Percentiles rank a stretch among this genome's conserved stretches.
phyloP scores from a whole-genome alignment of 1,284 basidiomycete genomes.

The Dichomitus squalens region DNA sequence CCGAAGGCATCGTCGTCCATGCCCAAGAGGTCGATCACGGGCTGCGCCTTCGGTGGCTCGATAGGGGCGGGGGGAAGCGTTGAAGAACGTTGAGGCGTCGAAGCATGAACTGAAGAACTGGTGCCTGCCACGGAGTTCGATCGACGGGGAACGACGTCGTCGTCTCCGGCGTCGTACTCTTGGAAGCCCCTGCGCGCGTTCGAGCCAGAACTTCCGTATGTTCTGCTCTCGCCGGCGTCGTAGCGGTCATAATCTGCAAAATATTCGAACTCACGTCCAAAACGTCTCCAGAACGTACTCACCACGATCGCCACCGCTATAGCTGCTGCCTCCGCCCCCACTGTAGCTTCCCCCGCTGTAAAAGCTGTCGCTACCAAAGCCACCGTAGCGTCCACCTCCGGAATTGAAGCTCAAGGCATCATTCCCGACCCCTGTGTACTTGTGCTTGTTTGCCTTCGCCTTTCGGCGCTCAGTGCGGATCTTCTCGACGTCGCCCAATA shows the following conservation, averaged over 20 bases:
- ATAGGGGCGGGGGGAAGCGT: slow-evolving; percentile 48
- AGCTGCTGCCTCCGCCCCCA: slow-evolving; percentile 35
- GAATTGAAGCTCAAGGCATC: slow-evolving; percentile 69
- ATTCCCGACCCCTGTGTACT: slow-evolving; percentile 88
- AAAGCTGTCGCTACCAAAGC: slow-evolving; percentile 76
- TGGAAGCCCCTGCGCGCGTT: slow-evolving; percentile 67
- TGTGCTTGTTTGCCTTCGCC: slow-evolving; percentile 91
- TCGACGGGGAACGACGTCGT: slow-evolving; percentile 61
- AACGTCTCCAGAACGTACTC: background rate
- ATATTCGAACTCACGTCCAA: slow-evolving; percentile 8
- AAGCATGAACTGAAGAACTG: slow-evolving; percentile 21
- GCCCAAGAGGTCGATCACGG: slow-evolving; percentile 45
- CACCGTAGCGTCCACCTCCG: slow-evolving; percentile 72
- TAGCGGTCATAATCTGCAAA: slow-evolving; percentile 33
- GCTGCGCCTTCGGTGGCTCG: slow-evolving; percentile 42
- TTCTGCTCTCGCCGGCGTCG: slow-evolving; percentile 32
- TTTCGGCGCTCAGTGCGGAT: slow-evolving; percentile 91
- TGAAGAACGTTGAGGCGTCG: slow-evolving; percentile 37
- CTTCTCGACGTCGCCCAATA: slow-evolving; percentile 90
- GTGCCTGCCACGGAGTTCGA: slow-evolving; percentile 39
- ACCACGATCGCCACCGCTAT: slow-evolving; percentile 25
- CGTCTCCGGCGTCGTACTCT: slow-evolving; percentile 97
- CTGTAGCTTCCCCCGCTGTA: slow-evolving; percentile 40
- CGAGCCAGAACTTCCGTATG: slow-evolving; percentile 49
- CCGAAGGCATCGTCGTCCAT: slow-evolving; percentile 72